phyloP scores from a whole-genome alignment of 1,284 basidiomycete species.

The Marasmius oreades region DNA sequence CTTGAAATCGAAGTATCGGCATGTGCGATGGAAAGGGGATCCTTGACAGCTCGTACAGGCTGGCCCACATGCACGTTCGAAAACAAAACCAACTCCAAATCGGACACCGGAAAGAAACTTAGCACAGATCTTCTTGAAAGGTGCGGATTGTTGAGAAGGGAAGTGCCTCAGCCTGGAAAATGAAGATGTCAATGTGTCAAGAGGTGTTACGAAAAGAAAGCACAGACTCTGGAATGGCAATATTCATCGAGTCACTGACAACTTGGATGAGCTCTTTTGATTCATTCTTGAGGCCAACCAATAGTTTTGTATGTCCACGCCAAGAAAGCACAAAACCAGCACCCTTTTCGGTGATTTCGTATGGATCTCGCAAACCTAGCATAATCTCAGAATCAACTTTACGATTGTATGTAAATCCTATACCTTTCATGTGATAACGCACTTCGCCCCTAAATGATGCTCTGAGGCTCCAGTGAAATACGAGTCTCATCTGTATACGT shows the following conservation, averaged over 20 bases:
- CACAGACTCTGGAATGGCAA: constrained; percentile 80
- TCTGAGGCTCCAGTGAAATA: constrained; percentile 82
- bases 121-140: constrained; percentile 64
- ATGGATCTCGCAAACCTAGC: constrained; percentile 84
- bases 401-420: neutral
- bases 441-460: constrained; percentile 75
- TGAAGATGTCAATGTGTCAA: constrained; percentile 9
- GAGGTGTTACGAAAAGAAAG: neutral
- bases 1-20: constrained; percentile 79
- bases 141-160: constrained; percentile 17
- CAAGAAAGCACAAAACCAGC: constrained; percentile 90
- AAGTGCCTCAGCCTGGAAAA: constrained; percentile 11
- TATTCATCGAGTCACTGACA: constrained; percentile 73
- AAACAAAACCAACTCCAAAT: constrained; percentile 83
- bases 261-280: constrained; percentile 86
- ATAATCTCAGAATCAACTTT: constrained; percentile 14
- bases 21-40: constrained; percentile 70
- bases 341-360: constrained; percentile 70
- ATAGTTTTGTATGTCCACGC: constrained; percentile 73
- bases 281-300: constrained; percentile 72
- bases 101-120: constrained; percentile 87
- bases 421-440: constrained; percentile 84
- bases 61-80: constrained; percentile 84
- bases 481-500: constrained; percentile 62
- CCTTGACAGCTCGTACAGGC: constrained; percentile 67